A percentile compares a stretch with the other conserved stretches of the same genome.
Evolutionary conservation across 1,284 basidiomycete species (phyloP).

Genomic region (Ceratobasidium sp.): DNA sequence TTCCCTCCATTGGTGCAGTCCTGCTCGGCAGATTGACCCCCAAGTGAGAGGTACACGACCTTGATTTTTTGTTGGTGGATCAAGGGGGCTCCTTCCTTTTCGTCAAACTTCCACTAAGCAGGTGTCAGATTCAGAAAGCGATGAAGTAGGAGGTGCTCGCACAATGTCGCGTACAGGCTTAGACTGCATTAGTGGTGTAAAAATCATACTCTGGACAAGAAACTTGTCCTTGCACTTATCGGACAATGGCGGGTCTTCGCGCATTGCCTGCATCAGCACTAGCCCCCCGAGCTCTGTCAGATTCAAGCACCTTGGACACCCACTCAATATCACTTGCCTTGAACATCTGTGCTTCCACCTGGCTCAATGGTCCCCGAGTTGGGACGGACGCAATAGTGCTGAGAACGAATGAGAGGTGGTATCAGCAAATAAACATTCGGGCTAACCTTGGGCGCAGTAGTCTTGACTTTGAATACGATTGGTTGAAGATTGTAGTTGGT

Average conservation of each 20-base stretch:
- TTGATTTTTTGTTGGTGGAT: conserved; percentile 97
- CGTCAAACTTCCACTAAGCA: conserved; percentile 79
- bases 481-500: conserved; percentile 90
- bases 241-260: conserved; percentile 90
- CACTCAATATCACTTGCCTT: conserved; percentile 73
- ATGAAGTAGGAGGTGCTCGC: conserved; percentile 63
- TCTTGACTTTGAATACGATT: conserved; percentile 99
- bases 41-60: conserved; percentile 90
- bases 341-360: conserved; percentile 93
- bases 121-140: neutral
- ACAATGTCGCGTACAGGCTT: conserved; percentile 78
- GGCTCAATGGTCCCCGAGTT: conserved; percentile 97
- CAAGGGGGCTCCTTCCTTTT: conserved; percentile 76
- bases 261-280: conserved; percentile 98
- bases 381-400: conserved; percentile 96
- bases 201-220: conserved; percentile 94
- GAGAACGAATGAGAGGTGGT: conserved; percentile 10
- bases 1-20: too few species aligned
- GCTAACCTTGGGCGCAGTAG: conserved; percentile 93
- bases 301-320: conserved; percentile 23
- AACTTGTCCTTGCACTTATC: conserved; percentile 99
- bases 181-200: conserved; percentile 90
- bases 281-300: conserved; percentile 13
- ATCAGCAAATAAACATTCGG: neutral
- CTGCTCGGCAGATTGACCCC: conserved; percentile 63